These are phyloP conservation scores for Microcos paniculata DNA, from an alignment of 345 rosid genomes.

Conservation along the genomic window DNA sequence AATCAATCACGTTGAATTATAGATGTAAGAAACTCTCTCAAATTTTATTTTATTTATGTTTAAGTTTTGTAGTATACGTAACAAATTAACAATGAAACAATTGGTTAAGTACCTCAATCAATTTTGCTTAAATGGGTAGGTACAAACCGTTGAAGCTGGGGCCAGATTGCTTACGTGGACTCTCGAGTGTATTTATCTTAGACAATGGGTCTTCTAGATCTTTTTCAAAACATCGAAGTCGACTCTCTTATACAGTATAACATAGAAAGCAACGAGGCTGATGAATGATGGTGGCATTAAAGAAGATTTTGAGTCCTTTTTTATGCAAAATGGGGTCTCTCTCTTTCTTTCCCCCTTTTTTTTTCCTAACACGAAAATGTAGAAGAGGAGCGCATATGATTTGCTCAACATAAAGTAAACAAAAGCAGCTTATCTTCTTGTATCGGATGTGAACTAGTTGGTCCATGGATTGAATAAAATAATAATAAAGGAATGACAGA, in stretches of 20 bases:
- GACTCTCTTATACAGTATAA: not conserved
- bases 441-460: not conserved
- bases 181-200: not conserved
- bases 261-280: constrained; percentile 6
- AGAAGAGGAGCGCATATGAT: not conserved
- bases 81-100: not conserved
- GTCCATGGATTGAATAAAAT: not conserved
- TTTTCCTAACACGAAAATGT: not conserved
- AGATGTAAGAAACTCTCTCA: no score
- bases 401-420: constrained; percentile 14
- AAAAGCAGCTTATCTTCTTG: constrained; percentile 13
- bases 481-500: not conserved
- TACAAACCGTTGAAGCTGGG: constrained; percentile 2
- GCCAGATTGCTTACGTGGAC: not conserved
- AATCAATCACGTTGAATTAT: no score
- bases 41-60: no score
- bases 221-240: constrained; percentile 2
- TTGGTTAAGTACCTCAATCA: not conserved
- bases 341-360: not conserved
- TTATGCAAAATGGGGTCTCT: not conserved
- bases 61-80: no score
- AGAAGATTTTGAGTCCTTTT: no score
- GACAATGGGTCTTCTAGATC: not conserved
- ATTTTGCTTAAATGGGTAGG: constrained; percentile 1
- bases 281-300: constrained; percentile 1